Evolutionary conservation across 345 rosid species (phyloP), one percentile per base, ranked within the genome.

Genomic region (Salix udensis): DNA sequence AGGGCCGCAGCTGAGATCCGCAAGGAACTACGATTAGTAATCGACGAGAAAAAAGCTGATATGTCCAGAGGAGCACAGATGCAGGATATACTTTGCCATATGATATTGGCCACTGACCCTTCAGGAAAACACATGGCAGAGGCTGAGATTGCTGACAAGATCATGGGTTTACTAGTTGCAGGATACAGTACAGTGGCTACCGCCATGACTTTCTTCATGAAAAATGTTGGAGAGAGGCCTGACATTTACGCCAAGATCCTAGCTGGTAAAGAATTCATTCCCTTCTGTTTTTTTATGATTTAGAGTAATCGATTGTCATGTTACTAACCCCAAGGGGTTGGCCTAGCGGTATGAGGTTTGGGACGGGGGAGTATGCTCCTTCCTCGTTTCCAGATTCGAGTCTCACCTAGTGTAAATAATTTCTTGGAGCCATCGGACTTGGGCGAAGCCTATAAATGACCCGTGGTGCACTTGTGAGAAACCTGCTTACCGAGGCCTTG

Each of bases 101-200:
- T 87, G 86, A 87, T 87, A 31, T 65, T 73, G 15, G 86, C 79
- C 14, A 62, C 85, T 0, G 87, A 87, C 34, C 72, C 83, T n/a
- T 71, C 81, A 16, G 83, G 92, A 4, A 84, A 83, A 55, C 46
- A 69, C 81, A 87, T 83, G 89, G 71, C 88, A 11, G 89, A 87
- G 80, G 81, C 82, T 7, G 90, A 89, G 75, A 85, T 89, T 24
- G 82, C 89, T 2, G 90, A 80, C 70, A 87, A 87, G 74, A 78
- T 87, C 26, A 86, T 89, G 90, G 90, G 92, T 21, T 11, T 87
- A 34, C 40, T 89, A n/a, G 85, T 85, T 46, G 92, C 90, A 6
- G 92, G 89, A 4, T 89, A 89, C 34, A 87, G 88, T 65, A 85
- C 89, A 5, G 89, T 89, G 24, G 89, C 92, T 55, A 82, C 87